phyloP scores from a whole-genome alignment of 1,284 basidiomycete genomes.

The Sparassis latifolia region DNA sequence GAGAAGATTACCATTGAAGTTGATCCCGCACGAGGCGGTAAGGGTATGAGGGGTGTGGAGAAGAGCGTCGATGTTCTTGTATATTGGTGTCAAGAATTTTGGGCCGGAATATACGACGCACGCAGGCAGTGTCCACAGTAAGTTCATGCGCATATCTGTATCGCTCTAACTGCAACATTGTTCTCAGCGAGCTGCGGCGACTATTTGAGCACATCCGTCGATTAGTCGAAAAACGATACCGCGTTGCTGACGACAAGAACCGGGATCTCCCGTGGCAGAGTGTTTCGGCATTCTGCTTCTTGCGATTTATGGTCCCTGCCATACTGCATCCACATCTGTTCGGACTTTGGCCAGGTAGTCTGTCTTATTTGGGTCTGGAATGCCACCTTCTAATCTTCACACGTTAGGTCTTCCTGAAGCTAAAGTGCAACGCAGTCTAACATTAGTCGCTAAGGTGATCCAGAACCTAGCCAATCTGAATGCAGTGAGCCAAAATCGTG shows the following conservation, averaged over 20 bases:
- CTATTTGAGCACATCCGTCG: conserved; percentile 68
- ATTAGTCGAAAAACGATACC: conserved; percentile 62
- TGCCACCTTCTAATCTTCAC: not conserved
- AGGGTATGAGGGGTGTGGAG: conserved; percentile 53
- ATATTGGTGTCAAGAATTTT: conserved; percentile 71
- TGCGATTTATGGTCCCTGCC: conserved; percentile 79
- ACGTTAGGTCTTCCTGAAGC: conserved; percentile 53
- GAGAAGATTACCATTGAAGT: conserved; percentile 76
- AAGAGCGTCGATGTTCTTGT: conserved; percentile 66
- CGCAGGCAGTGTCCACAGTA: conserved; percentile 71
- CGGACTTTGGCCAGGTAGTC: conserved; percentile 62
- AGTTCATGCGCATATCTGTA: conserved; percentile 20
- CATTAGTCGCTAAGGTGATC: conserved; percentile 71
- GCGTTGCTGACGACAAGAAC: conserved; percentile 34
- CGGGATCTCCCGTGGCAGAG: conserved; percentile 67
- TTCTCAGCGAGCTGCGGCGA: conserved; percentile 62
- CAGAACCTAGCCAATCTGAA: conserved; percentile 79
- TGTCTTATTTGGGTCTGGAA: not conserved
- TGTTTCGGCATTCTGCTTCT: conserved; percentile 80
- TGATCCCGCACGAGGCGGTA: conserved; percentile 60
- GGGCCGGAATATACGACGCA: conserved; percentile 71
- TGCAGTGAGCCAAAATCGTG: conserved; percentile 36
- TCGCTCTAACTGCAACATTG: not conserved
- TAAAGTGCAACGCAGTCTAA: conserved; percentile 67
- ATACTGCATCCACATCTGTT: conserved; percentile 76